Percentiles rank a stretch among this genome's conserved stretches.
Conservation (phyloP, 306 rosid genomes). For the Lablab purpureus region DNA sequence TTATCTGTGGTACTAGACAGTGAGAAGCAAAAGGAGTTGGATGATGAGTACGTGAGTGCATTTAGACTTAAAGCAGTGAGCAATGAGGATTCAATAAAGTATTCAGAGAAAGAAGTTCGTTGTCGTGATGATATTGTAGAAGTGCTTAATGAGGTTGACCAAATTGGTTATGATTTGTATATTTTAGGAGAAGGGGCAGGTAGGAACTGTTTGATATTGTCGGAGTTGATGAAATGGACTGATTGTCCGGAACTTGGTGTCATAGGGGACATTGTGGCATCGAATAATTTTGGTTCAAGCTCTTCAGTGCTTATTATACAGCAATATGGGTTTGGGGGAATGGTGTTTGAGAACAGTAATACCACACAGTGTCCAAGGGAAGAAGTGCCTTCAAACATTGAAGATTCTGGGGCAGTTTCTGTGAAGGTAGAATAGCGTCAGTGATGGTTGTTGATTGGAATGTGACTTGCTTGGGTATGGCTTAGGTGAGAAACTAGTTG, state of each 20-base stretch:
- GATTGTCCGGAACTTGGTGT: constrained; percentile 66
- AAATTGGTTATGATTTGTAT: constrained; percentile 50
- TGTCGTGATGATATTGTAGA: constrained; percentile 40
- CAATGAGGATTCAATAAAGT: constrained; percentile 40
- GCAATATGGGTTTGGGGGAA: constrained; percentile 50
- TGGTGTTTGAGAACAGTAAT: constrained; percentile 23
- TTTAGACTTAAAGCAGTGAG: constrained; percentile 46
- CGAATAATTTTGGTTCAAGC: constrained; percentile 47
- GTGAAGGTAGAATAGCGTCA: constrained; percentile 22
- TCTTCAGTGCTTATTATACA: constrained; percentile 49
- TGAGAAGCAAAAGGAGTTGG: constrained; percentile 48
- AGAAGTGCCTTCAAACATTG: not conserved
- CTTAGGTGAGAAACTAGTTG: not conserved
- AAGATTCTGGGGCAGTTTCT: not conserved
- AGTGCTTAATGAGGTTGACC: constrained; percentile 44
- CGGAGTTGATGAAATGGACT: constrained; percentile 45
- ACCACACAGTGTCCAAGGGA: not conserved
- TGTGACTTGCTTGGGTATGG: not conserved
- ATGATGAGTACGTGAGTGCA: constrained; percentile 52
- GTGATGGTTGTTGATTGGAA: not conserved
- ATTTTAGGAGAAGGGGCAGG: constrained; percentile 58
- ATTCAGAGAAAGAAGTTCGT: constrained; percentile 47
- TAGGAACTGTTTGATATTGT: constrained; percentile 17
- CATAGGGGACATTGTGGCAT: constrained; percentile 59
- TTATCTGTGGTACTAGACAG: not conserved